Evolutionary conservation across 2,329 filamentous ascomycete species (phyloP).

Genomic region (Cordyceps cateniannulata): DNA sequence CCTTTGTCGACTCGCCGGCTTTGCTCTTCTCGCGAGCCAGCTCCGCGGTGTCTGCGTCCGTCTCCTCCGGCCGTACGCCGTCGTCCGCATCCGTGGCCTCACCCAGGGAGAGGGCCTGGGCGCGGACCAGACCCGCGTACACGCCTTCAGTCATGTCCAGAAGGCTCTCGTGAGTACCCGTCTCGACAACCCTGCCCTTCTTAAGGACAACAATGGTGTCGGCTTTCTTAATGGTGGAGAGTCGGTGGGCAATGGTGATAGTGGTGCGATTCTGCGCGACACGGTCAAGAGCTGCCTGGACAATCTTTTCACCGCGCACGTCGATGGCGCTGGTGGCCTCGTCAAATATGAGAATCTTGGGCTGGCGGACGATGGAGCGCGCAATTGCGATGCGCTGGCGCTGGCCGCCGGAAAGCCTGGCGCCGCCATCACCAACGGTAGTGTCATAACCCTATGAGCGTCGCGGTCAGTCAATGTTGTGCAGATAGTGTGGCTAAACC

Average conservation of each 20-base stretch:
- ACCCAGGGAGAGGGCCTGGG: conserved; percentile 53
- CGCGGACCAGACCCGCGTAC: conserved; percentile 62
- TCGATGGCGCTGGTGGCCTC: conserved; percentile 67
- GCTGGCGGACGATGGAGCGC: conserved; percentile 58
- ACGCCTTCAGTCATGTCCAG: conserved; percentile 53
- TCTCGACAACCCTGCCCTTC: conserved; percentile 63
- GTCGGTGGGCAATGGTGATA: conserved; percentile 66
- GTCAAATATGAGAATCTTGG: conserved; percentile 66
- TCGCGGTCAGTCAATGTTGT: conserved; percentile 12
- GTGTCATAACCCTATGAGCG: conserved; percentile 58
- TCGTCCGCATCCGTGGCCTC: conserved; percentile 32
- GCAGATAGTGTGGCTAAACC: conserved; percentile 12
- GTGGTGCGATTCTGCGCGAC: conserved; percentile 60
- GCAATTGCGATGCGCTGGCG: conserved; percentile 66
- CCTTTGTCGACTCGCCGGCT: conserved; percentile 34
- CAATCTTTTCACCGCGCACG: conserved; percentile 48
- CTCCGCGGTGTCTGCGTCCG: conserved; percentile 36
- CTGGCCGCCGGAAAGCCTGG: conserved; percentile 73
- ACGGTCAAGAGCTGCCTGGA: conserved; percentile 54
- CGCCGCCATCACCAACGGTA: conserved; percentile 68
- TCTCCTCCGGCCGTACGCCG: conserved; percentile 36
- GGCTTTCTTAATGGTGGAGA: conserved; percentile 70
- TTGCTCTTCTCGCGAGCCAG: conserved; percentile 40
- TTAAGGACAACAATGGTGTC: conserved; percentile 73
- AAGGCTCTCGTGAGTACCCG: conserved; percentile 69